Evolutionary conservation across 495 filamentous ascomycete genomes (phyloP).

Genomic region (Annulohypoxylon nitens): DNA sequence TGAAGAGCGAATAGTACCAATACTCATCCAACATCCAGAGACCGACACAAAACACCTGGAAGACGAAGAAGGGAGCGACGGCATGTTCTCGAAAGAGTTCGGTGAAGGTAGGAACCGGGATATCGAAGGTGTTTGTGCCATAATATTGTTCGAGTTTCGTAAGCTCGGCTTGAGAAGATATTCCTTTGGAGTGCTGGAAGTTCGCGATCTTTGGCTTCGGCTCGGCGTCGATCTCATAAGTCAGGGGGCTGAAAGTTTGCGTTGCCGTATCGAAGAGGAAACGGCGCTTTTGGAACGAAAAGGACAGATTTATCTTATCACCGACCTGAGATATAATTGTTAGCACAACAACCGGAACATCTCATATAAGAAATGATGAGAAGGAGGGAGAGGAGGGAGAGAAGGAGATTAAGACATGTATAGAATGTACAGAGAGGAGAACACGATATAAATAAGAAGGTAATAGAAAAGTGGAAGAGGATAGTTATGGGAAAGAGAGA

Average conservation of each 20-base stretch:
- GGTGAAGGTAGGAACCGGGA: conserved; percentile 93
- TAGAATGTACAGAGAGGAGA: background rate
- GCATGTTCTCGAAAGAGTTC: conserved; percentile 99
- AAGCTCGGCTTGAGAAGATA: conserved; percentile 77
- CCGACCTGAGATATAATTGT: conserved; percentile 62
- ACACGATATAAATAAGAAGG: background rate
- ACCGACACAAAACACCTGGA: conserved; percentile 98
- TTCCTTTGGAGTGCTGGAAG: conserved; percentile 84
- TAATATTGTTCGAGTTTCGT: conserved; percentile 88
- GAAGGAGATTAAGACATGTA: background rate
- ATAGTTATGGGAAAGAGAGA: background rate
- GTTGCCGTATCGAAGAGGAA: conserved; percentile 84
- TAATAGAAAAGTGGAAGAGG: too few relatives aligned
- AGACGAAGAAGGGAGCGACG: conserved; percentile 98
- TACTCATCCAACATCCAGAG: conserved; percentile 99
- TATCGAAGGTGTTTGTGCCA: conserved; percentile 97
- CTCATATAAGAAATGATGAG: background rate
- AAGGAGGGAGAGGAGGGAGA: background rate
- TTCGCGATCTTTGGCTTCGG: conserved; percentile 79
- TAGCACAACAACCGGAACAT: conserved; percentile 18
- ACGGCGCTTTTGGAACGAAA: conserved; percentile 97
- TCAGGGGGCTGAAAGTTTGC: conserved; percentile 80
- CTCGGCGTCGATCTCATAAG: conserved; percentile 86
- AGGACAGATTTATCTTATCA: conserved; percentile 81
- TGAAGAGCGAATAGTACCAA: conserved; percentile 99